phyloP scores from a whole-genome alignment of 768 basidiomycete genomes.

The Xerocomus brunneocitrinus region DNA sequence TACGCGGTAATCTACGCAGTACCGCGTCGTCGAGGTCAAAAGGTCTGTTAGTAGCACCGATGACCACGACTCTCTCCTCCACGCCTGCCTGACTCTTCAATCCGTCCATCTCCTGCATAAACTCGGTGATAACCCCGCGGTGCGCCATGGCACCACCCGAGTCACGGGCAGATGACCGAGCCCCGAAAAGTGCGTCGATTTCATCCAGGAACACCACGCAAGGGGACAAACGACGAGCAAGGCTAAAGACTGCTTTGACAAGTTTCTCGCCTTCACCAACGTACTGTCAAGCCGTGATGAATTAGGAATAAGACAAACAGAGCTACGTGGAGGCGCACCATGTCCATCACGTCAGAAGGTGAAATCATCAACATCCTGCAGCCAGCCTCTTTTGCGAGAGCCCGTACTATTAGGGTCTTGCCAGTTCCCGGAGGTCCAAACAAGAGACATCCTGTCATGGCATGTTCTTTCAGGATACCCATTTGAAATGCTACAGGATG shows the following conservation, averaged over 20 bases:
- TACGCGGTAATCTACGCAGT: constrained; percentile 78
- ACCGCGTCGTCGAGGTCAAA: constrained; percentile 92
- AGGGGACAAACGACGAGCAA: constrained; percentile 81
- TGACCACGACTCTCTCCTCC: constrained; percentile 81
- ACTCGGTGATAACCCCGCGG: constrained; percentile 84
- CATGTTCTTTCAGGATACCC: constrained; percentile 87
- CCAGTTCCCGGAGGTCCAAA: constrained; percentile 95
- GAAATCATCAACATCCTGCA: constrained; percentile 89
- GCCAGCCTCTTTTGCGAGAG: constrained; percentile 89
- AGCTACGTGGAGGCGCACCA: constrained; percentile 48
- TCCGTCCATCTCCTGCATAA: constrained; percentile 97
- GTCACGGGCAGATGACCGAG: constrained; percentile 71
- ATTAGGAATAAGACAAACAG: background rate
- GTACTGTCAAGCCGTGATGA: constrained; percentile 45
- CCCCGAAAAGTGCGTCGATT: constrained; percentile 89
- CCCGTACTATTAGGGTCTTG: constrained; percentile 85
- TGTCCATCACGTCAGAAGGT: constrained; percentile 94
- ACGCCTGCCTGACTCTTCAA: constrained; percentile 53
- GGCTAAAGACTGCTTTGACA: constrained; percentile 81
- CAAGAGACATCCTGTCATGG: constrained; percentile 85
- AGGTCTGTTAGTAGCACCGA: constrained; percentile 91
- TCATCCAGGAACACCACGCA: constrained; percentile 95
- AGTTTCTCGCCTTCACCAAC: constrained; percentile 89
- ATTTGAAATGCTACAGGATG: constrained; percentile 83
- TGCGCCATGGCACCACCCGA: constrained; percentile 80